These are phyloP conservation scores for Melastoma malabathricum DNA, from an alignment of 345 rosid genomes.

Conservation along the genomic window DNA sequence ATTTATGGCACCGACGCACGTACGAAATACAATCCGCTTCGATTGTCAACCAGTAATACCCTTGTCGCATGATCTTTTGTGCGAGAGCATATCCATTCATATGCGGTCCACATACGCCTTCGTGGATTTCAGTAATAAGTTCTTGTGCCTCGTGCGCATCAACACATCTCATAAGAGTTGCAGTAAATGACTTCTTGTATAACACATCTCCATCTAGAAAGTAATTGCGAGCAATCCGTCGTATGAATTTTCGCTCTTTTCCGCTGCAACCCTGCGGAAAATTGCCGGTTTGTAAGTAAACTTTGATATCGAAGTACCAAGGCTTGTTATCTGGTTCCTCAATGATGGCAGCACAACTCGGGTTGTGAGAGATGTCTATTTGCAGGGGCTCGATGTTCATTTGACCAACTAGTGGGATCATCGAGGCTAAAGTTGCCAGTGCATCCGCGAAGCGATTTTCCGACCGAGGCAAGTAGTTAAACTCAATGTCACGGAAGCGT, in stretches of 20 bases:
- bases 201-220: neutral
- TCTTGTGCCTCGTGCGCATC: neutral
- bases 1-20: slow-evolving; percentile 2
- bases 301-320: neutral
- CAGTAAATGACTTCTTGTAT: neutral
- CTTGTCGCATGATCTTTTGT: neutral
- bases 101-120: neutral
- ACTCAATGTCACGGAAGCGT: neutral
- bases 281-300: neutral
- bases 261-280: neutral
- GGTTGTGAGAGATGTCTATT: fast-evolving
- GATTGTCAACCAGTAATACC: slow-evolving; percentile 1
- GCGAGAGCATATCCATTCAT: neutral
- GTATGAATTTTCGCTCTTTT: neutral
- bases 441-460: neutral
- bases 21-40: neutral
- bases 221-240: too few species aligned
- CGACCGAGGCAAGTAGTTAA: neutral
- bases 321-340: neutral
- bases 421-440: neutral
- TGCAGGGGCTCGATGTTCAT: neutral
- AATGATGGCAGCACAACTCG: neutral
- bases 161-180: neutral
- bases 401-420: neutral
- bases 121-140: slow-evolving; percentile 1